Evolutionary conservation across 306 rosid species (phyloP).

Genomic region (Prunus armeniaca): DNA sequence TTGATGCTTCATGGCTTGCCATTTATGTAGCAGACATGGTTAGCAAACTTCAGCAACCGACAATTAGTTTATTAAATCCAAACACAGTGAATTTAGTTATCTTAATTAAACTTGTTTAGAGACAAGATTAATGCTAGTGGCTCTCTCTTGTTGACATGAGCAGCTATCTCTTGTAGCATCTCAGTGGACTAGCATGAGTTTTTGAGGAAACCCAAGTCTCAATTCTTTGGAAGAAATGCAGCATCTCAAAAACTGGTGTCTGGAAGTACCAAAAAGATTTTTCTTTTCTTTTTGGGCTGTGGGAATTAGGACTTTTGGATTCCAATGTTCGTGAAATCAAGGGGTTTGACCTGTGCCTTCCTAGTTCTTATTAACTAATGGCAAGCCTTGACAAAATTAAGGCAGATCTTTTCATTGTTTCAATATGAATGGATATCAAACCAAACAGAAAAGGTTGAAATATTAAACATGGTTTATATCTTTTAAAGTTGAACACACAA

Average conservation of each 20-base stretch:
- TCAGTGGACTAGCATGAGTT: neutral
- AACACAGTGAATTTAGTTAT: neutral
- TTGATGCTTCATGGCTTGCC: slow-evolving; percentile 11
- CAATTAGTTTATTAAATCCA: neutral
- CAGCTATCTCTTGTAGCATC: neutral
- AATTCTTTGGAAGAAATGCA: slow-evolving; percentile 8
- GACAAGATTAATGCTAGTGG: slow-evolving; percentile 1
- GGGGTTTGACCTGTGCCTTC: slow-evolving; percentile 17
- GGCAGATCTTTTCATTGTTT: slow-evolving; percentile 2
- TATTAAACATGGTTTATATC: neutral
- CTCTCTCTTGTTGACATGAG: neutral
- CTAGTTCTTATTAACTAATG: neutral
- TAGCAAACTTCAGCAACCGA: slow-evolving; percentile 18
- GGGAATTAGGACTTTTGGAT: slow-evolving; percentile 14
- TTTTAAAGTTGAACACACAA: neutral
- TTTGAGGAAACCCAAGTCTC: neutral
- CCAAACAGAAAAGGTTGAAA: slow-evolving; percentile 8
- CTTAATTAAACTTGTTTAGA: neutral
- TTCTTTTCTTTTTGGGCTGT: neutral
- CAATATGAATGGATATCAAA: neutral
- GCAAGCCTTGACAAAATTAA: neutral
- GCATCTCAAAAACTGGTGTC: slow-evolving; percentile 19
- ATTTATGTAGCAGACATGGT: slow-evolving; percentile 12
- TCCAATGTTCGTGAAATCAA: slow-evolving; percentile 26
- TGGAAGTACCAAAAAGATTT: slow-evolving; percentile 8